These are phyloP conservation scores for Arbutus unedo DNA, from an alignment of 148 eudicot genomes.

Conservation along the genomic window DNA sequence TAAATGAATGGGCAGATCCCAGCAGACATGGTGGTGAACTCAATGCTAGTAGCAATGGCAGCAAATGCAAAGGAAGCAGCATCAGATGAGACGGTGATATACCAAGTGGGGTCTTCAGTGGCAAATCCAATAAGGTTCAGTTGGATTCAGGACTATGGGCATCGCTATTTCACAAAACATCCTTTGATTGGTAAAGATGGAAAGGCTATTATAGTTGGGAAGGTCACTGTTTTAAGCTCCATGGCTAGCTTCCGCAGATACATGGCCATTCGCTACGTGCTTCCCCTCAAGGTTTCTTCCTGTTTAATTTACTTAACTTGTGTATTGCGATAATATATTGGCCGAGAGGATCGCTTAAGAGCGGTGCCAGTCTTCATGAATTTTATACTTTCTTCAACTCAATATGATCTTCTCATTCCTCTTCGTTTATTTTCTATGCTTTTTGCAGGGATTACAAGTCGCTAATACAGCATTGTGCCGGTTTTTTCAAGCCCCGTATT, in stretches of 20 bases:
- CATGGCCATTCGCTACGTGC: constrained; percentile 45
- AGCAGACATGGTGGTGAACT: constrained; percentile 54
- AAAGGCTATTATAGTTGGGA: constrained; percentile 39
- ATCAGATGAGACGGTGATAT: neutral
- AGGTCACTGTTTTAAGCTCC: constrained; percentile 30
- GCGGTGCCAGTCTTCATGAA: too few relatives aligned
- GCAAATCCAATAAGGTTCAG: constrained; percentile 33
- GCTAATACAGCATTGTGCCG: constrained; percentile 56
- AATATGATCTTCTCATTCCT: neutral
- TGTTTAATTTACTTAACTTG: too few relatives aligned
- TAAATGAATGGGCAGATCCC: constrained; percentile 32
- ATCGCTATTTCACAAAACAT: constrained; percentile 35
- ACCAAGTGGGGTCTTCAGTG: constrained; percentile 52
- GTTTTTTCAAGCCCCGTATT: constrained; percentile 35
- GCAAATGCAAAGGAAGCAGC: constrained; percentile 28
- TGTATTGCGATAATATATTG: too few relatives aligned
- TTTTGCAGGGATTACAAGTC: constrained; percentile 40
- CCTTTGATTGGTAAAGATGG: constrained; percentile 56
- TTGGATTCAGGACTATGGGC: constrained; percentile 23
- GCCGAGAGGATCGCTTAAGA: too few relatives aligned
- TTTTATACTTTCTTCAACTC: too few relatives aligned
- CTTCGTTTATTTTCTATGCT: neutral
- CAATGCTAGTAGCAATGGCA: constrained; percentile 43
- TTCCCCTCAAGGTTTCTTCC: constrained; percentile 48
- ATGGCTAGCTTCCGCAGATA: constrained; percentile 54